Conservation (phyloP, 257 asterid species). For the Solanum dulcamara region DNA sequence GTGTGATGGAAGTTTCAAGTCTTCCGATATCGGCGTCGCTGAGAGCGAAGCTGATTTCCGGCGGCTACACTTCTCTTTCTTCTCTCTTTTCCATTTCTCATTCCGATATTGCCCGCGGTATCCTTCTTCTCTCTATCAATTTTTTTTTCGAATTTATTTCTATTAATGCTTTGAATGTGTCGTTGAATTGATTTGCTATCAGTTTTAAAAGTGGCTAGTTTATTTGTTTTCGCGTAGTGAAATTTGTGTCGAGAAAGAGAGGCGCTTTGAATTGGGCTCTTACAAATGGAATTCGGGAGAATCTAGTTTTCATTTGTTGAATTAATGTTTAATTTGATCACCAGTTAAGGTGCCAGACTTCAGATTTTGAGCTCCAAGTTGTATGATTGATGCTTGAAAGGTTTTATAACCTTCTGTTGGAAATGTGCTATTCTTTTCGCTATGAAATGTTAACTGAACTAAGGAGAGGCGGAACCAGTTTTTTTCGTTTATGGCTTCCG, state of each 20-base stretch:
- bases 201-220: not conserved
- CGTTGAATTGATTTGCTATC: not conserved
- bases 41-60: slow-evolving; percentile 59
- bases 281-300: not conserved
- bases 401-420: not conserved
- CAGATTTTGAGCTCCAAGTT: not conserved
- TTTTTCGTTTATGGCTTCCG: not conserved
- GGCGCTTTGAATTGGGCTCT: not conserved
- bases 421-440: not conserved
- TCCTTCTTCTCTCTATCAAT: not conserved
- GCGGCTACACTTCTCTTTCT: slow-evolving; percentile 62
- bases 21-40: slow-evolving; percentile 72
- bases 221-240: not conserved
- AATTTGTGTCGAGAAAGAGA: not conserved
- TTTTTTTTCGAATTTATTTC: not conserved
- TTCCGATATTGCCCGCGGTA: slow-evolving; percentile 53
- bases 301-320: not conserved
- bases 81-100: slow-evolving; percentile 44
- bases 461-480: not conserved
- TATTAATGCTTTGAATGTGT: not conserved
- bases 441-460: not conserved
- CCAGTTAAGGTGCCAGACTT: not conserved
- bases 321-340: not conserved
- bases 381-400: not conserved
- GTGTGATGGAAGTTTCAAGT: slow-evolving; percentile 54